phyloP scores from a whole-genome alignment of 2,329 filamentous ascomycete species.

The Beauveria pseudobassiana region DNA sequence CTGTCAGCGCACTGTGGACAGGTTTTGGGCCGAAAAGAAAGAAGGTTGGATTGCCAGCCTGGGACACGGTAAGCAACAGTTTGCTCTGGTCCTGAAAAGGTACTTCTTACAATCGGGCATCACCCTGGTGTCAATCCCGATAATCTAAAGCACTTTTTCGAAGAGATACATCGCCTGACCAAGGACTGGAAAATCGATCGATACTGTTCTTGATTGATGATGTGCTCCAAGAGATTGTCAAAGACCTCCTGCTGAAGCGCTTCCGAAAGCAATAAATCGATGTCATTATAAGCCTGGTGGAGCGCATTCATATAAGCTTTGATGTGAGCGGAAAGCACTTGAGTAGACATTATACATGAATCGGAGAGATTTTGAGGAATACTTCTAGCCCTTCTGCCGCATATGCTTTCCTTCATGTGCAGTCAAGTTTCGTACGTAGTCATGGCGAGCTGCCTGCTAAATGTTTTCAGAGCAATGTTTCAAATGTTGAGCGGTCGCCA shows the following conservation, averaged over 20 bases:
- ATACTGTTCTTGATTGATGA: not conserved
- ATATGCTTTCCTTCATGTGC: not conserved
- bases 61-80: conserved; percentile 66
- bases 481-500: not conserved
- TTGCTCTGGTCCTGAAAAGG: not conserved
- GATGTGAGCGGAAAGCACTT: not conserved
- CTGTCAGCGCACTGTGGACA: conserved; percentile 82
- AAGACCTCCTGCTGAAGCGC: not conserved
- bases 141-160: conserved; percentile 85
- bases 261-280: not conserved
- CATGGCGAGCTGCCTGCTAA: not conserved
- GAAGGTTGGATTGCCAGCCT: conserved; percentile 94
- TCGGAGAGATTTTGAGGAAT: not conserved
- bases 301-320: not conserved
- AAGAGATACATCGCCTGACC: conserved; percentile 75
- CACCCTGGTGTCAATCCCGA: conserved; percentile 90
- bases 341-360: not conserved
- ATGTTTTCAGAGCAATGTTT: not conserved
- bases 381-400: not conserved
- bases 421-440: not conserved
- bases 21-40: conserved; percentile 73
- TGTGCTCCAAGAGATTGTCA: not conserved
- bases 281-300: not conserved
- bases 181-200: conserved; percentile 24
- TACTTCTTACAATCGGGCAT: conserved; percentile 52